Base-by-base conservation (phyloP, 139 green algal genomes). In the Chlamydomonas sp. region DNA sequence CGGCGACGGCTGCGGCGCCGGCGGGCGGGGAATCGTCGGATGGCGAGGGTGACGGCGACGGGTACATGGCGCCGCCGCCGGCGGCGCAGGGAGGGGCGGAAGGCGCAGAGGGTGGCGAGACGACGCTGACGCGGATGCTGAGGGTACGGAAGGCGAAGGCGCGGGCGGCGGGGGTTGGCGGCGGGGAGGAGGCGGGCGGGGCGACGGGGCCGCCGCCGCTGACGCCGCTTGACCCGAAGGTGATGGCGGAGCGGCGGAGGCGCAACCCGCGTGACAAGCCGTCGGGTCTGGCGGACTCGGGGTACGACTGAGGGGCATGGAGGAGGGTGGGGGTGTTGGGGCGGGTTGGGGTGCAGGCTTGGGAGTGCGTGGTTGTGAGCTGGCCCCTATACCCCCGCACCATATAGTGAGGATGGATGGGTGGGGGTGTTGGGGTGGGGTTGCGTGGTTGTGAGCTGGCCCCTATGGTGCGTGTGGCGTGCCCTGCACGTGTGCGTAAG, bases 261-360 rank as follows among this genome's bases (percentile, higher is more conserved):
- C 80, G 80, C 66, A 85, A 85, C 69, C 80, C 80, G 2, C 80
- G 80, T n/a, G 80, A 85, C 60, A 7, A 77, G 18, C 79, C 79
- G 63, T 31, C 68, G 68, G 14, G 4, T 20, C 12, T 20, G 15
- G 14, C 10, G 68, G 68, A 69, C 10, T 17, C 15, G 14, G 68
- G 10, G 12, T 74, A 74, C 68, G 68, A 74, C 15, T 74, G 15
- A 74, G 68, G 15, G 14, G 64, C 64, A 49, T n/a, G 63, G 63
- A 8, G 31, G 31, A 49, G 31, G 31, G 31, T 49, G 31, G 31
- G 31, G 31, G 31, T 49, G 31, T 49, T 49, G 31, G 31, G 31
- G 31, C 31, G 31, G 31, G 31, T 49, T 49, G 31, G 31, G 31
- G 31, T 49, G 31, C 31, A 49, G 31, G 31, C 31, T 49, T 49